Base-by-base conservation (phyloP, 805 yeast species). In the Lipomyces sp. region DNA sequence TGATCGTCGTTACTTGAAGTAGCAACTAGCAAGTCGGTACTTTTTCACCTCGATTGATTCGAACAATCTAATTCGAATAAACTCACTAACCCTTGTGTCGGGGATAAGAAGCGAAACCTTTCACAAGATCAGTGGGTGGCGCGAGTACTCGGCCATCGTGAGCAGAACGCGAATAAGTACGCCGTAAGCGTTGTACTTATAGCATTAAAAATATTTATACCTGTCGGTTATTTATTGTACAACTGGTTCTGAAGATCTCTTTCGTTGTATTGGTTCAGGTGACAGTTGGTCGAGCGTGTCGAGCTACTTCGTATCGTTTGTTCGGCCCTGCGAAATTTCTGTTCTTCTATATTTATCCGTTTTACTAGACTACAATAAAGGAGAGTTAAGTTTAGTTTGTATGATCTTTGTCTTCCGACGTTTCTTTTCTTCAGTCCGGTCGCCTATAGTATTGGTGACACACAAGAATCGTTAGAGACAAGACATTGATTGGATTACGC, bases 341-440 rank as follows among this genome's bases (percentile, higher is more conserved):
- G 48, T 42, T 42, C 48, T 42, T 42, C 48, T 24, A 42, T 42
- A 42, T 42, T 42, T 42, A 42, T 42, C 48, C 7, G 15, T 42
- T 42, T 15, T 42, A 42, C 48, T 42, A 42, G 48, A 42, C 29
- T 42, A 42, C n/a, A 42, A 42, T 42, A 42, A 42, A 42, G 48
- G n/a, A 42, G 18, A 42, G 48, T 42, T n/a, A 42, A 42, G 48
- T 15, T 42, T n/a, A 15, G 48, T 42, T 37, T 42, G 24, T 42
- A 15, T 5, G 48, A 42, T 42, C 24, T 42, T 42, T 42, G 48
- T 42, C n/a, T 24, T 24, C 48, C 2, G 18, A n/a, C 24, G 18
- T n/a, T 42, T 42, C 48, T 42, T 24, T 24, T 42, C 48, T 42
- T 15, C 48, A n/a, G 18, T 42, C 5, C n/a, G 18, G 48, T 42